Conservation (phyloP, 2,329 filamentous ascomycete genomes). For the Hymenoscyphus fraxineus region DNA sequence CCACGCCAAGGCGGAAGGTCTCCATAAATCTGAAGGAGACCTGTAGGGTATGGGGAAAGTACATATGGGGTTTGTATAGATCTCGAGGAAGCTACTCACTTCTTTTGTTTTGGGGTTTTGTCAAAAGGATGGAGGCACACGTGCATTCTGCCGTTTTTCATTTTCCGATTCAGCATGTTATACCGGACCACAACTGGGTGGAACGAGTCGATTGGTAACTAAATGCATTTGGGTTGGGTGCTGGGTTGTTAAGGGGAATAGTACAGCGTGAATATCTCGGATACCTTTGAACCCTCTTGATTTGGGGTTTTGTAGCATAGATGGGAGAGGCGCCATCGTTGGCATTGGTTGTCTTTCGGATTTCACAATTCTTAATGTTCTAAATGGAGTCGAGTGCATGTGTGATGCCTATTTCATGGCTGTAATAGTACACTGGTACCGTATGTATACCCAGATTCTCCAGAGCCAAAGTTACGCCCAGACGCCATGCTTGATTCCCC, state of each 20-base stretch:
- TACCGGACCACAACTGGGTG: slow-evolving; percentile 8
- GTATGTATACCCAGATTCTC: not conserved
- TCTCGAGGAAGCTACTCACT: not conserved
- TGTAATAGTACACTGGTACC: not conserved
- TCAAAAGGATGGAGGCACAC: not conserved
- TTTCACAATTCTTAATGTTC: not conserved
- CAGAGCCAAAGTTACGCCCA: not conserved
- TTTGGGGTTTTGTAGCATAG: slow-evolving; percentile 20
- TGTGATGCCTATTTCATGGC: not conserved
- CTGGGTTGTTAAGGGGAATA: slow-evolving; percentile 4
- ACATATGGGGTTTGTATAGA: slow-evolving; percentile 11
- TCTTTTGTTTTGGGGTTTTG: not conserved
- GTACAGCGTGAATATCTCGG: slow-evolving; percentile 12
- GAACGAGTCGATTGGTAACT: not conserved
- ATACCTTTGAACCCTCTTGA: slow-evolving; percentile 15
- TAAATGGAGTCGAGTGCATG: not conserved
- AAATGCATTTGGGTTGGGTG: slow-evolving; percentile 12
- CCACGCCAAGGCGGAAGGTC: slow-evolving; percentile 28
- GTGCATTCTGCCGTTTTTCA: slow-evolving; percentile 18
- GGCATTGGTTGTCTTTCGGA: not conserved
- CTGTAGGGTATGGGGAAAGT: slow-evolving; percentile 19
- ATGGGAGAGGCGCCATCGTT: slow-evolving; percentile 13
- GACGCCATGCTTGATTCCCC: not conserved
- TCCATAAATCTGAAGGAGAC: slow-evolving; percentile 6
- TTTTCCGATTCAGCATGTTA: slow-evolving; percentile 20